Evolutionary conservation across 164 flowering plant genomes (phyloP).

Genomic region (Chloranthus sessilifolius): DNA sequence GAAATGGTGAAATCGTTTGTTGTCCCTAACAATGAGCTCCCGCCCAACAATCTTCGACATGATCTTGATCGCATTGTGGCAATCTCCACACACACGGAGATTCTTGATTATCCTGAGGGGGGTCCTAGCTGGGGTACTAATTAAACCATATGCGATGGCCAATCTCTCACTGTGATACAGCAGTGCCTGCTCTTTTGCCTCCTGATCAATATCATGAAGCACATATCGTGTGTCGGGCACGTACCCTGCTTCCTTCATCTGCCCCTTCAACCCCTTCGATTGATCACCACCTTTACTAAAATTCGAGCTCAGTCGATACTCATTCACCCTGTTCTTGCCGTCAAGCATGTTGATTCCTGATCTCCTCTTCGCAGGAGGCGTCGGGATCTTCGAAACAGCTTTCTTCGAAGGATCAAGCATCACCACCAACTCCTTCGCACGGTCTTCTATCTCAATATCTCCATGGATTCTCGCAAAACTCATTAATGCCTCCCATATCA

Average conservation of each 20-base stretch:
- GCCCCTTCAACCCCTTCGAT: constrained; percentile 28
- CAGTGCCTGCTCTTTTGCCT: constrained; percentile 88
- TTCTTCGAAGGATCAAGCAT: constrained; percentile 55
- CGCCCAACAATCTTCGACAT: constrained; percentile 86
- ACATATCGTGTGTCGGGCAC: constrained; percentile 88
- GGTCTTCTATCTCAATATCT: constrained; percentile 77
- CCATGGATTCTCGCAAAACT: constrained; percentile 72
- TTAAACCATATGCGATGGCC: constrained; percentile 85
- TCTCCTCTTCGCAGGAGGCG: constrained; percentile 54
- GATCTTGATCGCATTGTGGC: constrained; percentile 89
- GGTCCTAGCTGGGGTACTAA: constrained; percentile 76
- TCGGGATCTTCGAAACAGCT: constrained; percentile 40
- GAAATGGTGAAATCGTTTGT: constrained; percentile 85
- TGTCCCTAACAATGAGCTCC: constrained; percentile 85
- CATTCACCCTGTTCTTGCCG: constrained; percentile 50
- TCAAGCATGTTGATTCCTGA: constrained; percentile 57
- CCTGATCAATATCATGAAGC: constrained; percentile 92
- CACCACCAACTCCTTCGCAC: constrained; percentile 58
- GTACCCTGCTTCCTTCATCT: constrained; percentile 51
- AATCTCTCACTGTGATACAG: constrained; percentile 81
- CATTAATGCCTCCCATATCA: constrained; percentile 62
- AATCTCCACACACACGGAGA: constrained; percentile 79
- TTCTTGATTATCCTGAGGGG: constrained; percentile 83
- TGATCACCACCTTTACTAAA: constrained; percentile 56
- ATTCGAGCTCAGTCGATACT: constrained; percentile 35